Evolutionary conservation across 2,329 filamentous ascomycete species (phyloP).

Genomic region (Fusarium secorum): DNA sequence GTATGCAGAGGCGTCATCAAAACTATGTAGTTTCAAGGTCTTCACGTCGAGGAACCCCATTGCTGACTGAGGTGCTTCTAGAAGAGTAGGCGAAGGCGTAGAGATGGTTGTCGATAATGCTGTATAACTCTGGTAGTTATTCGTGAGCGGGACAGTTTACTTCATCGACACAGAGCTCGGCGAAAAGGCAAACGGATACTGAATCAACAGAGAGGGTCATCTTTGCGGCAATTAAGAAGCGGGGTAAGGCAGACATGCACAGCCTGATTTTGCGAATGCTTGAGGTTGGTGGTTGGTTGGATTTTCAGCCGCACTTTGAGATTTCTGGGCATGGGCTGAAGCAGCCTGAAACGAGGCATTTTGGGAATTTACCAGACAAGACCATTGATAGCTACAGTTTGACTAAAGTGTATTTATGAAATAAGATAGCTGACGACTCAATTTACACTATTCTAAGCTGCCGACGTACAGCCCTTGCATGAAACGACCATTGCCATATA

Average conservation of each 20-base stretch:
- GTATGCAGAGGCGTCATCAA: background rate
- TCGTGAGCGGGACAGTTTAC: accelerated
- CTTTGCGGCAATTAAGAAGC: background rate
- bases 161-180: accelerated
- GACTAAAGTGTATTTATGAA: background rate
- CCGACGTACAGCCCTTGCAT: background rate
- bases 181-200: accelerated
- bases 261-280: background rate
- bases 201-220: accelerated
- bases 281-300: background rate
- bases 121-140: background rate
- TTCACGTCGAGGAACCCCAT: background rate
- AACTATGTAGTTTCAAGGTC: background rate
- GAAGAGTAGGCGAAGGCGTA: background rate
- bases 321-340: background rate
- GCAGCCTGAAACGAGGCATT: too few relatives aligned
- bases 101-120: background rate
- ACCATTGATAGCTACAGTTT: accelerated
- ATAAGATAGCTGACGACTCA: background rate
- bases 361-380: accelerated
- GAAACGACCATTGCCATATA: background rate
- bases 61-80: accelerated
- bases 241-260: background rate
- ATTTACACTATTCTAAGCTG: background rate
- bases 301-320: background rate